These are phyloP conservation scores for Huntiella bhutanensis DNA, from an alignment of 2,329 filamentous ascomycete species.

Conservation along the genomic window DNA sequence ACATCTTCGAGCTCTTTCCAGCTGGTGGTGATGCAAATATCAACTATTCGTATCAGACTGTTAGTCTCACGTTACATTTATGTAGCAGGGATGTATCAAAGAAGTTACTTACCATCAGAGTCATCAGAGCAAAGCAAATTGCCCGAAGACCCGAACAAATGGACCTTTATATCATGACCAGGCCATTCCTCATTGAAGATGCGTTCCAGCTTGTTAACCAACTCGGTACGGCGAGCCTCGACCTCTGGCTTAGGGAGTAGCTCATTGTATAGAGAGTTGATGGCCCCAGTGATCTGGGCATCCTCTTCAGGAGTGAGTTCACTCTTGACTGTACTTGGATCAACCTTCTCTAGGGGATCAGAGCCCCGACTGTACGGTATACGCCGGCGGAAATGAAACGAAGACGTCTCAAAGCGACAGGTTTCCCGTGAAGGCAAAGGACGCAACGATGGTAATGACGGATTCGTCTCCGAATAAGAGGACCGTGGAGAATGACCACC, in stretches of 20 bases:
- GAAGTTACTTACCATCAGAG: constrained; percentile 59
- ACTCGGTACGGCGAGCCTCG: constrained; percentile 51
- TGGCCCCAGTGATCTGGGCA: constrained; percentile 56
- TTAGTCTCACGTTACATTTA: not conserved
- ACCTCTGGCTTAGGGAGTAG: constrained; percentile 69
- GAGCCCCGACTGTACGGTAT: constrained; percentile 86
- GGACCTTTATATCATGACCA: constrained; percentile 70
- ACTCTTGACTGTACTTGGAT: constrained; percentile 53
- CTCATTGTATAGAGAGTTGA: constrained; percentile 66
- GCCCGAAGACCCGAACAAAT: constrained; percentile 94
- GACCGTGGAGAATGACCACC: constrained; percentile 76
- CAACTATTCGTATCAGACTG: constrained; percentile 39
- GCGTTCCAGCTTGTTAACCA: constrained; percentile 74
- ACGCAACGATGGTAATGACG: constrained; percentile 48
- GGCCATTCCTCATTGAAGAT: constrained; percentile 87
- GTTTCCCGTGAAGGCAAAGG: constrained; percentile 40
- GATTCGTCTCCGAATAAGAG: constrained; percentile 74
- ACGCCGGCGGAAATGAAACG: constrained; percentile 61
- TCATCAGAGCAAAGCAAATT: constrained; percentile 89
- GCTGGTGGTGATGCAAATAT: constrained; percentile 89
- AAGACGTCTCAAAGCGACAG: constrained; percentile 79
- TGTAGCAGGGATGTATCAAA: not conserved
- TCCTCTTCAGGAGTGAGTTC: constrained; percentile 55
- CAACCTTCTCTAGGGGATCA: constrained; percentile 53
- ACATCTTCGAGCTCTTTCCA: constrained; percentile 78